Conservation (phyloP, 352 stramenopile genomes). For the Phytophthora colocasiae region DNA sequence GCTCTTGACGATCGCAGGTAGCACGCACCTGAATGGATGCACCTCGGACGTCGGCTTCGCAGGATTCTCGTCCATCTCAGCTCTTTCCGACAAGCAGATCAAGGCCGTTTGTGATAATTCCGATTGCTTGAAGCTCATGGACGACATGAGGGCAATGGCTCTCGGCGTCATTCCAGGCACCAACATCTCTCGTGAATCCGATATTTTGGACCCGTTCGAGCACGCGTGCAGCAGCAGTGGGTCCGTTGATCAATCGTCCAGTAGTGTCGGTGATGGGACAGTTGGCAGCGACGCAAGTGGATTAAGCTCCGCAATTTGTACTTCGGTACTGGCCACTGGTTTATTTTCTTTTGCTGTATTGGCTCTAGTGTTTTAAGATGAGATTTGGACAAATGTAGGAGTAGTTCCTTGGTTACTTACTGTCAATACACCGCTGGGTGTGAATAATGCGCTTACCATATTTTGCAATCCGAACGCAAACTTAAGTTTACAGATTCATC, state of each 20-base stretch:
- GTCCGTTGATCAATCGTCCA: slow-evolving; percentile 9
- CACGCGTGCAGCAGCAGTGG: slow-evolving; percentile 21
- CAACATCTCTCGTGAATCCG: slow-evolving; percentile 22
- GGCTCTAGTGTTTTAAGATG: neutral
- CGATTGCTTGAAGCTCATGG: slow-evolving; percentile 28
- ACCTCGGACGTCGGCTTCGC: slow-evolving; percentile 28
- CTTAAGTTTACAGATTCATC: too few species aligned
- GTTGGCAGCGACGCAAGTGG: slow-evolving; percentile 4
- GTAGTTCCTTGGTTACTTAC: too few species aligned
- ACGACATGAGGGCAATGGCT: slow-evolving; percentile 26
- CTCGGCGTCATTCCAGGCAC: slow-evolving; percentile 29
- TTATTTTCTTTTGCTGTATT: neutral
- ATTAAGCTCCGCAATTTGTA: neutral
- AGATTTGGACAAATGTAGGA: too few species aligned
- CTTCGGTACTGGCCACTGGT: neutral
- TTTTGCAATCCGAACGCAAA: too few species aligned
- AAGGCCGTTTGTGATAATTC: slow-evolving; percentile 29
- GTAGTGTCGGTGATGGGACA: neutral
- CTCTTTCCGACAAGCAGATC: slow-evolving; percentile 23
- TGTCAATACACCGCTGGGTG: too few species aligned
- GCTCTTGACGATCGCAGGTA: slow-evolving; percentile 21
- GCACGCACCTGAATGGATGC: slow-evolving; percentile 15
- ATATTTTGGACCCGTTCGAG: slow-evolving; percentile 33
- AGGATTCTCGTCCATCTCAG: slow-evolving; percentile 13
- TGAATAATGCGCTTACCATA: too few species aligned